A percentile compares a stretch with the other conserved stretches of the same genome.
phyloP scores from a whole-genome alignment of 1,284 basidiomycete genomes.

The Ganoderma resinaceum region DNA sequence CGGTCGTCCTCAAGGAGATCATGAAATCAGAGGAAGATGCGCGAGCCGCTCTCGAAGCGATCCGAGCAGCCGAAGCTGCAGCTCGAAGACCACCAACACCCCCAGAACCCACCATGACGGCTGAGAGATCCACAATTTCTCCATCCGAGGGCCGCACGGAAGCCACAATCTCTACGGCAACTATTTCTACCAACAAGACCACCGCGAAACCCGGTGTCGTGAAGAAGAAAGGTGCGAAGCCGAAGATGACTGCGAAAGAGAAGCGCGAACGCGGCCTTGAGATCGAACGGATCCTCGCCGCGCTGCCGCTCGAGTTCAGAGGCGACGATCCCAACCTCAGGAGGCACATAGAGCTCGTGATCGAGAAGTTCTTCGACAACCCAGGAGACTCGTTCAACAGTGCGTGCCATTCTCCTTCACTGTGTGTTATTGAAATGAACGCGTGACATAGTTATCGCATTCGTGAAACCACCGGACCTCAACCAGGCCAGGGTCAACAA shows the following conservation, averaged over 20 bases:
- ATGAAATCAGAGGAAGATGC: constrained; percentile 42
- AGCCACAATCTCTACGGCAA: constrained; percentile 43
- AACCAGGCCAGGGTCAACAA: constrained; percentile 92
- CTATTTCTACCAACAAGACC: constrained; percentile 44
- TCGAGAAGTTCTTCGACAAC: constrained; percentile 71
- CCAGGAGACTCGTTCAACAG: constrained; percentile 61
- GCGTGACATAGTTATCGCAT: constrained; percentile 68
- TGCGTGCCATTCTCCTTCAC: constrained; percentile 37
- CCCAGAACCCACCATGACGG: constrained; percentile 42
- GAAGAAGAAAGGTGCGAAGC: constrained; percentile 69
- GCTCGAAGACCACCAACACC: constrained; percentile 42
- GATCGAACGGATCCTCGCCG: constrained; percentile 79
- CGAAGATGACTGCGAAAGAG: constrained; percentile 79
- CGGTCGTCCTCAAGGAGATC: neutral
- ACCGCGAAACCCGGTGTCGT: constrained; percentile 32
- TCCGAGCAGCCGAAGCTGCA: constrained; percentile 36
- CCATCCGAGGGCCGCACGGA: constrained; percentile 34
- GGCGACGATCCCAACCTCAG: constrained; percentile 86
- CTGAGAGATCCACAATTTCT: constrained; percentile 44
- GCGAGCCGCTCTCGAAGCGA: constrained; percentile 38
- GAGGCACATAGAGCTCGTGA: constrained; percentile 79
- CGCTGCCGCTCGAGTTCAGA: constrained; percentile 89
- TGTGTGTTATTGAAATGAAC: too few relatives aligned
- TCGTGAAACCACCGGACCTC: constrained; percentile 83
- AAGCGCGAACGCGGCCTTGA: constrained; percentile 82